Percentiles rank a stretch among this genome's conserved stretches.
Conservation (phyloP, 2,329 filamentous ascomycete species). For the Allantophomopsis lycopodina region DNA sequence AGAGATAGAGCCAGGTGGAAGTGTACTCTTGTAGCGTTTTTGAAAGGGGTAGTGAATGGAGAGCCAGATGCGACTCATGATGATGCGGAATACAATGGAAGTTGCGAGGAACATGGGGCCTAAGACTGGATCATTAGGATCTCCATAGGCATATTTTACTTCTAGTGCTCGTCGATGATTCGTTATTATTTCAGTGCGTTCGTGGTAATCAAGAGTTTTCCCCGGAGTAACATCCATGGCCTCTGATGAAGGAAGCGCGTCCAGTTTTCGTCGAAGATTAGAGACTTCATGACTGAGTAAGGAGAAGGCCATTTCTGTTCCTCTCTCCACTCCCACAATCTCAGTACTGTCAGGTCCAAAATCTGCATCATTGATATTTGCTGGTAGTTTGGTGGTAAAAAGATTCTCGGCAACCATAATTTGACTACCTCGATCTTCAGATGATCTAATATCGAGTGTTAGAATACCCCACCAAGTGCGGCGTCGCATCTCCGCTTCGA, state of each 20-base stretch:
- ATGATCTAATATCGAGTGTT: conserved; percentile 29
- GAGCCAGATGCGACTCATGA: background rate
- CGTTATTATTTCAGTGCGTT: background rate
- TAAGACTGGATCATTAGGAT: background rate
- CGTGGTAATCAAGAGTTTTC: background rate
- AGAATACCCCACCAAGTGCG: conserved; percentile 35
- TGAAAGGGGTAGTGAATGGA: conserved; percentile 28
- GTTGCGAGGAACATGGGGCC: background rate
- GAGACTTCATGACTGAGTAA: conserved; percentile 3
- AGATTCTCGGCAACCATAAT: conserved; percentile 25
- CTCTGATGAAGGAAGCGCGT: background rate
- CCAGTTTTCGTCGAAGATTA: conserved; percentile 1
- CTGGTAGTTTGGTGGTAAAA: conserved; percentile 31
- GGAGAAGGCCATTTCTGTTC: conserved; percentile 7
- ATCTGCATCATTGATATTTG: conserved; percentile 37
- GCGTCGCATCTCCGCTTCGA: conserved; percentile 36
- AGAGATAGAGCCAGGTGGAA: background rate
- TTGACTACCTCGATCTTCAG: conserved; percentile 34
- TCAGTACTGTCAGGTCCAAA: conserved; percentile 15
- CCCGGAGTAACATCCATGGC: background rate
- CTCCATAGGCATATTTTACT: background rate
- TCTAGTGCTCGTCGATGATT: background rate
- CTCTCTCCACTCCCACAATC: conserved; percentile 1
- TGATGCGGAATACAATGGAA: background rate
- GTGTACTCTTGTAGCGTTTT: background rate